phyloP scores from a whole-genome alignment of 306 rosid species.

The Coriaria nepalensis region DNA sequence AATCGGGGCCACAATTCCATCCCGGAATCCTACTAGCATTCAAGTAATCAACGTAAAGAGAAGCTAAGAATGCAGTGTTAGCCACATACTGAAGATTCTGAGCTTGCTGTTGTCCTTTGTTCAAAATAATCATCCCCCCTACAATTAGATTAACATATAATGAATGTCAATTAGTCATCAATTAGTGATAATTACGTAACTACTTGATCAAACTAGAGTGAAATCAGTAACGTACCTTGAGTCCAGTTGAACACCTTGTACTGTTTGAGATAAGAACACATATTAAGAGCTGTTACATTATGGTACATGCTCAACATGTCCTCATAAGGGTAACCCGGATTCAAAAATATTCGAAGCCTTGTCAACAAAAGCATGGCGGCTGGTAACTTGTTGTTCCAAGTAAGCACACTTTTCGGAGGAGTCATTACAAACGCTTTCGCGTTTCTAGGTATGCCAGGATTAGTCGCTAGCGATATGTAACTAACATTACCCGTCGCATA shows the following conservation, averaged over 20 bases:
- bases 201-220: too few relatives aligned
- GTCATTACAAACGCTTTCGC: constrained; percentile 27
- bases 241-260: constrained; percentile 40
- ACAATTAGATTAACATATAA: constrained; percentile 1
- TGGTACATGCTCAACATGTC: constrained; percentile 47
- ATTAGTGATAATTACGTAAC: too few relatives aligned
- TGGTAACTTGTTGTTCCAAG: constrained; percentile 58
- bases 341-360: constrained; percentile 42
- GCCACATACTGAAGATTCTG: constrained; percentile 48
- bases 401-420: constrained; percentile 26
- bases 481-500: constrained; percentile 46
- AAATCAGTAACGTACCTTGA: constrained; percentile 13
- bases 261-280: constrained; percentile 50
- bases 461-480: constrained; percentile 40
- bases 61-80: constrained; percentile 53
- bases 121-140: constrained; percentile 50
- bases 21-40: constrained; percentile 34
- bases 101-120: constrained; percentile 30
- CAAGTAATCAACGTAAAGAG: constrained; percentile 49
- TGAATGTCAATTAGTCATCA: too few relatives aligned
- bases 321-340: constrained; percentile 53
- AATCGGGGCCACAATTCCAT: constrained; percentile 36
- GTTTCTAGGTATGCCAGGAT: constrained; percentile 15
- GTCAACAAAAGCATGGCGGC: constrained; percentile 51
- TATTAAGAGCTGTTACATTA: constrained; percentile 31